Conservation (phyloP, 1,284 basidiomycete genomes). For the Ustilago trichophora region DNA sequence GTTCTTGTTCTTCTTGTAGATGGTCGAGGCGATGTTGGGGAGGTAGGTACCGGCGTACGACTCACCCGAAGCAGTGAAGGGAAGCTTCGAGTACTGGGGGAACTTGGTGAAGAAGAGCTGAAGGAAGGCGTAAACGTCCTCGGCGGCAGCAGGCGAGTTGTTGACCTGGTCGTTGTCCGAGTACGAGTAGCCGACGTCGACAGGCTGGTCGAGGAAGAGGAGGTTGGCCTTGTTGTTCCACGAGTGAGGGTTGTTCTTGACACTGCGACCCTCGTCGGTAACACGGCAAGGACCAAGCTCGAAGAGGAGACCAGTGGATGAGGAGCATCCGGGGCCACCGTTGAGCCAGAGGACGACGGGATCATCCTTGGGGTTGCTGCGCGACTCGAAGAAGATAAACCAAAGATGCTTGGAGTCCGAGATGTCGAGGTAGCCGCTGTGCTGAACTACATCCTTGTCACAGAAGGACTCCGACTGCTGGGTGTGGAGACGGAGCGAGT, state of each 20-base stretch:
- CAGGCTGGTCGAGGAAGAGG: constrained; percentile 80
- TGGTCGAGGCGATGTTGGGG: constrained; percentile 60
- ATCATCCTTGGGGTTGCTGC: constrained; percentile 76
- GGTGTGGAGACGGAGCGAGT: constrained; percentile 74
- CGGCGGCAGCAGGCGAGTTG: constrained; percentile 77
- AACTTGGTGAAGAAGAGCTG: constrained; percentile 78
- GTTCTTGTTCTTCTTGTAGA: constrained; percentile 63
- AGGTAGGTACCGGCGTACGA: constrained; percentile 74
- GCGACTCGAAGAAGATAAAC: constrained; percentile 88
- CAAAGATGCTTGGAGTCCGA: constrained; percentile 84
- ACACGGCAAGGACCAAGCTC: constrained; percentile 88
- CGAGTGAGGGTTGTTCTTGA: constrained; percentile 77
- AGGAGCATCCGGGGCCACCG: constrained; percentile 75
- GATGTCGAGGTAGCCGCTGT: constrained; percentile 85
- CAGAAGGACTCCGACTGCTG: constrained; percentile 70
- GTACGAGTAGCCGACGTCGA: constrained; percentile 89
- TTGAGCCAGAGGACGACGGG: constrained; percentile 90
- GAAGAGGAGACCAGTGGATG: constrained; percentile 72
- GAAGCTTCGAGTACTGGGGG: constrained; percentile 59
- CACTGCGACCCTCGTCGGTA: constrained; percentile 75
- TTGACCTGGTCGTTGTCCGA: constrained; percentile 76
- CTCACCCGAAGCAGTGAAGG: constrained; percentile 69
- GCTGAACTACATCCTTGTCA: constrained; percentile 82
- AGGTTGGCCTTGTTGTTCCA: constrained; percentile 79
- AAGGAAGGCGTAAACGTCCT: constrained; percentile 89